Evolutionary conservation across 306 rosid species (phyloP), one percentile per base, ranked within the genome.

Genomic region (Prunus campanulata): DNA sequence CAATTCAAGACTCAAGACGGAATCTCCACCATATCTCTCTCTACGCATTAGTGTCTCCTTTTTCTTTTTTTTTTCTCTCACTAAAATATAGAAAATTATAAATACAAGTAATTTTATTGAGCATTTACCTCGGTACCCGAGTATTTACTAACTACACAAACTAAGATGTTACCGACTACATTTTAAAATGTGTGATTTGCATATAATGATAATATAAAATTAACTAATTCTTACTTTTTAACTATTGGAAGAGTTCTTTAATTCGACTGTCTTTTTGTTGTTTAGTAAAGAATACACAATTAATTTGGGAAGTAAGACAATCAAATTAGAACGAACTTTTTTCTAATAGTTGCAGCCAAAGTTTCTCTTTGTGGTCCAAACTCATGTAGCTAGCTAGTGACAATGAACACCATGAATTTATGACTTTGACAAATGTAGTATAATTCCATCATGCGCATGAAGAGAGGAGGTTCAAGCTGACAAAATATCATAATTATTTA

Each of bases 371-470:
- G 42, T 76, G 54, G 79, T 74, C 74, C 81, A 78, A 88, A 62
- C 70, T 52, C 54, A 71, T 71, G 49, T 24, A 11, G 44, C 29
- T 15, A 8, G 70, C 50, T 9, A 8, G 49, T 52, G 64, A 52
- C 63, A 3, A 52, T 51, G 30, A 71, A 54, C 49, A 71, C 50
- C 29, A 71, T 29, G 63, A 70, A 30, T 52, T 18, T 39, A 70
- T 52, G 12, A 35, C 49, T 51, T 30, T 30, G 63, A 29, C 63
- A 52, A 48, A n/a, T 42, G 70, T 11, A 11, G 70, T 66, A 35
- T 47, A 18, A 44, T 66, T 84, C 79, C 54, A 62, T 81, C 81
- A 68, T 77, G 83, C 83, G 86, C 88, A 81, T 83, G 85, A 77
- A 85, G 78, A 80, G 64, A 66, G 83, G 69, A 35, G 3, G 49